These are phyloP conservation scores for Aotearoamyces nothofagi DNA, from an alignment of 2,329 filamentous ascomycete species.

Conservation along the genomic window DNA sequence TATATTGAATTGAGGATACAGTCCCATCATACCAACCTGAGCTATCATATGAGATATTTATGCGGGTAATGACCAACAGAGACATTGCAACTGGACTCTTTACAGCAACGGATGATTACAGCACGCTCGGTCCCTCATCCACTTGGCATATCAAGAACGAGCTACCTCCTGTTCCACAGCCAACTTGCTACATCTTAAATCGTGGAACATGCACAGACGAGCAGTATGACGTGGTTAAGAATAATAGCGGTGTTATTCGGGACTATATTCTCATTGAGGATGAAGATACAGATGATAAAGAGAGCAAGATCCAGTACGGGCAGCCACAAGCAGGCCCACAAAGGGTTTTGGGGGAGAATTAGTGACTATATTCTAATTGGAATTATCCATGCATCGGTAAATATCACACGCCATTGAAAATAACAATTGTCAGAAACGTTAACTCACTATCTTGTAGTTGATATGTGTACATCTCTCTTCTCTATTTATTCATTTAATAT, in stretches of 20 bases:
- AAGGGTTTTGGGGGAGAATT: no score
- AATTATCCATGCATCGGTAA: no score
- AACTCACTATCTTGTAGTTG: no score
- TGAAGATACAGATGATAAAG: slow-evolving; percentile 3
- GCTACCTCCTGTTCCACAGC: slow-evolving; percentile 22
- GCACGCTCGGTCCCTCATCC: slow-evolving; percentile 22
- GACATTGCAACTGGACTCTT: slow-evolving; percentile 30
- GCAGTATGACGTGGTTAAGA: slow-evolving; percentile 23
- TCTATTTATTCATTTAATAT: no score
- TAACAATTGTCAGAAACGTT: no score
- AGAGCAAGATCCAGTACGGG: no score
- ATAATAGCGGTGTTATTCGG: slow-evolving; percentile 28
- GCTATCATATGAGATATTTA: slow-evolving; percentile 32
- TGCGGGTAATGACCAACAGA: slow-evolving; percentile 28
- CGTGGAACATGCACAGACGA: slow-evolving; percentile 27
- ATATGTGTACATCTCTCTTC: no score
- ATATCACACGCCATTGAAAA: no score
- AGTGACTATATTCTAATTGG: no score
- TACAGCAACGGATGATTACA: slow-evolving; percentile 22
- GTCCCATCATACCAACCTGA: slow-evolving; percentile 35
- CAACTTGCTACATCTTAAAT: slow-evolving; percentile 27
- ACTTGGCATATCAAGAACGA: slow-evolving; percentile 25
- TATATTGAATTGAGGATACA: slow-evolving; percentile 28
- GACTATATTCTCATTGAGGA: slow-evolving; percentile 26
- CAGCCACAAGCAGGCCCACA: no score